These are phyloP conservation scores for Arctium minus DNA, from an alignment of 129 eudicot genomes.

Conservation along the genomic window DNA sequence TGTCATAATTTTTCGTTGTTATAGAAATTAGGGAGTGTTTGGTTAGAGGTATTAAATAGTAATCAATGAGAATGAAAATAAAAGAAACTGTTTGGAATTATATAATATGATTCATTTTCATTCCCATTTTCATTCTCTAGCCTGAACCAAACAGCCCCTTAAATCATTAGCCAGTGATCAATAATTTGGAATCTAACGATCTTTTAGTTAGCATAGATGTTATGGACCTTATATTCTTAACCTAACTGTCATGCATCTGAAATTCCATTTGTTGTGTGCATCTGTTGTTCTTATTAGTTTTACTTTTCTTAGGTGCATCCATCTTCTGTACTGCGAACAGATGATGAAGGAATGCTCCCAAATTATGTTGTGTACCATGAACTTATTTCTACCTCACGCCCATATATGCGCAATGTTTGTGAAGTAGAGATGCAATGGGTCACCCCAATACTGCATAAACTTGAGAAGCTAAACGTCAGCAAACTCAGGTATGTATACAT, in stretches of 20 bases:
- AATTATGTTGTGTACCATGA: slow-evolving; percentile 93
- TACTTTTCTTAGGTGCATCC: slow-evolving; percentile 70
- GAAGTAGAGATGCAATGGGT: slow-evolving; percentile 93
- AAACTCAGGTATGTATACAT: slow-evolving; percentile 62
- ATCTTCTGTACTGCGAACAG: slow-evolving; percentile 71
- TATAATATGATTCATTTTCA: too few relatives aligned
- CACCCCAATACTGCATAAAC: slow-evolving; percentile 62
- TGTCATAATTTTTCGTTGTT: too few relatives aligned
- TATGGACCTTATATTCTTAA: background rate
- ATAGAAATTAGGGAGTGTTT: too few relatives aligned
- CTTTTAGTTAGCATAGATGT: too few relatives aligned
- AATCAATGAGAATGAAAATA: too few relatives aligned
- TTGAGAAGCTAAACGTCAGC: slow-evolving; percentile 59
- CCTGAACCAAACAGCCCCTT: too few relatives aligned
- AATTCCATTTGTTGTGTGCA: background rate
- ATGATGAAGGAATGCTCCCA: slow-evolving; percentile 94
- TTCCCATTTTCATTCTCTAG: too few relatives aligned
- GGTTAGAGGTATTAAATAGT: too few relatives aligned
- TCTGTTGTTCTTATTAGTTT: background rate
- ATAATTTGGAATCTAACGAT: too few relatives aligned
- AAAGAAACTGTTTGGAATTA: too few relatives aligned
- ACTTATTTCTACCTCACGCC: slow-evolving; percentile 82
- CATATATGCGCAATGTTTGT: slow-evolving; percentile 87
- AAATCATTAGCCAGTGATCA: too few relatives aligned
- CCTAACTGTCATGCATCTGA: background rate